A percentile compares a stretch with the other conserved stretches of the same genome.
These are phyloP conservation scores for Cyberlindnera lachancei DNA, from an alignment of 805 yeast genomes.

Conservation along the genomic window DNA sequence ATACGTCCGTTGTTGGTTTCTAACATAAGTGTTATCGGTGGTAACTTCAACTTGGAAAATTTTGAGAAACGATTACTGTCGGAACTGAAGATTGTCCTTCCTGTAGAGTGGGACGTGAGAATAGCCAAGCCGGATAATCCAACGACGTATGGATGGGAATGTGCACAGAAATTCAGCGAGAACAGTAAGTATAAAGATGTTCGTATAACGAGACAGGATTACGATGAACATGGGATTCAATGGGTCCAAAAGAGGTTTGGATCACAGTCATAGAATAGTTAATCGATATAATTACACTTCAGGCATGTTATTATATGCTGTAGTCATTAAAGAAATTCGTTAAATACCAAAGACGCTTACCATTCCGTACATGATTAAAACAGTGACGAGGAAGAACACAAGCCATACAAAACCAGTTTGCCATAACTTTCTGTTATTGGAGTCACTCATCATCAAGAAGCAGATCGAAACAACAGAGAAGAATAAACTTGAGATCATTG, in stretches of 20 bases:
- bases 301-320: neutral
- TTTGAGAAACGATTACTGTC: slow-evolving; percentile 51
- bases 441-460: slow-evolving; percentile 33
- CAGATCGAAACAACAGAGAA: slow-evolving; percentile 37
- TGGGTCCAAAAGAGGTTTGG: slow-evolving; percentile 38
- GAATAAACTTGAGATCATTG: slow-evolving; percentile 34
- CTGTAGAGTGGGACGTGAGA: slow-evolving; percentile 62
- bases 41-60: slow-evolving; percentile 66
- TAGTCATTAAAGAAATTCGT: slow-evolving; percentile 2
- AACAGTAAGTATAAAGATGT: slow-evolving; percentile 35
- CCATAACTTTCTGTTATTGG: slow-evolving; percentile 23
- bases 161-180: slow-evolving; percentile 36
- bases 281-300: neutral
- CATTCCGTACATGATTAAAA: slow-evolving; percentile 38
- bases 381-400: slow-evolving; percentile 31
- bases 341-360: slow-evolving; percentile 25
- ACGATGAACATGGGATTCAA: slow-evolving; percentile 70
- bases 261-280: slow-evolving; percentile 22
- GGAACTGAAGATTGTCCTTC: slow-evolving; percentile 62
- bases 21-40: slow-evolving; percentile 79
- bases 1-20: slow-evolving; percentile 68
- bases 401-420: slow-evolving; percentile 38
- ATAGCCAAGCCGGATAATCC: slow-evolving; percentile 32
- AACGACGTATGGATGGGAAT: slow-evolving; percentile 47
- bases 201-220: slow-evolving; percentile 69